A percentile compares a stretch with the other conserved stretches of the same genome.
These are phyloP conservation scores for Chlamydomonas applanata DNA, from an alignment of 139 green algal species.

Conservation along the genomic window DNA sequence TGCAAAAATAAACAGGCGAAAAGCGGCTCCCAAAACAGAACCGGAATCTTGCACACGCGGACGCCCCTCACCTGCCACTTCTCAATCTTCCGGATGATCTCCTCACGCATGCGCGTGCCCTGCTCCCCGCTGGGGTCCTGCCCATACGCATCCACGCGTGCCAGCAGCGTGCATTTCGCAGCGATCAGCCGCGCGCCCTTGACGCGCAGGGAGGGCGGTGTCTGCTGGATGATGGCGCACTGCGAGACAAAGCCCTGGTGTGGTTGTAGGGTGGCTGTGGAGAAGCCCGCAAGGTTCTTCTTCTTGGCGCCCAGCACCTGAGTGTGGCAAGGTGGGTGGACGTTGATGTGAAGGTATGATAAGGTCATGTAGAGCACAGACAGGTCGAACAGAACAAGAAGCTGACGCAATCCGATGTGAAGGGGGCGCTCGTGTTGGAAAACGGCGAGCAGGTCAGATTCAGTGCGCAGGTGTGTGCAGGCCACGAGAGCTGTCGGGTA, in stretches of 20 bases:
- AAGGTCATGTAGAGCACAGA: neutral
- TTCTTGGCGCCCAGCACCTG: constrained; percentile 90
- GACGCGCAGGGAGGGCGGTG: constrained; percentile 72
- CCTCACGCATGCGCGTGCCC: constrained; percentile 56
- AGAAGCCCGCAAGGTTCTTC: constrained; percentile 84
- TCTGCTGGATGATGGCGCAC: constrained; percentile 49
- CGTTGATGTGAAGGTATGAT: neutral
- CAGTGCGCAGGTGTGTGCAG: too few relatives aligned
- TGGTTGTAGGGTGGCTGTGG: constrained; percentile 54
- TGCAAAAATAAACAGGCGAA: too few relatives aligned
- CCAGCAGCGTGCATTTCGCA: constrained; percentile 90
- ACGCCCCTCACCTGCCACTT: constrained; percentile 79
- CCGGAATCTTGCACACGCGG: too few relatives aligned
- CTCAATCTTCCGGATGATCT: constrained; percentile 91
- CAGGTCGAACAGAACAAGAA: neutral
- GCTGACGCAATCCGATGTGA: too few relatives aligned
- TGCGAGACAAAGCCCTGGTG: constrained; percentile 68
- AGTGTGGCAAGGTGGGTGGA: neutral
- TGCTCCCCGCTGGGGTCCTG: constrained; percentile 48
- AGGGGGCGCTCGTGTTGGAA: too few relatives aligned
- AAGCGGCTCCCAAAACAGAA: too few relatives aligned
- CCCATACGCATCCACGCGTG: constrained; percentile 89
- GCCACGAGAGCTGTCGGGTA: too few relatives aligned
- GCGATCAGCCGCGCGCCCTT: constrained; percentile 80
- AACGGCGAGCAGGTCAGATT: too few relatives aligned